Conservation (phyloP, 2,329 filamentous ascomycete species). For the Epichloe elymi region DNA sequence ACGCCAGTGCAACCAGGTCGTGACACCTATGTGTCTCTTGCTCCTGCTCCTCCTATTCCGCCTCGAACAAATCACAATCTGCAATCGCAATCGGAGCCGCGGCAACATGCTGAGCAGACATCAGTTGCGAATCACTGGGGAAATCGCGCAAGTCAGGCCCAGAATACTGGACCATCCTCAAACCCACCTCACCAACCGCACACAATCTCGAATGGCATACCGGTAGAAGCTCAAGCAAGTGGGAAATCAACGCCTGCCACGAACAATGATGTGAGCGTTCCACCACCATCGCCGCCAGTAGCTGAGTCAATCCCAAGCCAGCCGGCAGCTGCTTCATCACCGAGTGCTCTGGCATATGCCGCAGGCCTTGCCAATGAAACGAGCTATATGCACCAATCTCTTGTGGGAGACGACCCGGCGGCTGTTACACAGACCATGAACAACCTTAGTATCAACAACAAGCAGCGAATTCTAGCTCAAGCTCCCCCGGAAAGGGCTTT, state of each 20-base stretch:
- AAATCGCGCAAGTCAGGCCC: not conserved
- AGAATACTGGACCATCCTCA: not conserved
- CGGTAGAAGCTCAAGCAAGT: not conserved
- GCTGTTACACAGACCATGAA: constrained; percentile 1
- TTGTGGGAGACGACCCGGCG: not conserved
- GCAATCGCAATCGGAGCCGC: not conserved
- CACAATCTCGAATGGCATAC: not conserved
- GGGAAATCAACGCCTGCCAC: not conserved
- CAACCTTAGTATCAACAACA: not conserved
- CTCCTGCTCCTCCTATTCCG: not conserved
- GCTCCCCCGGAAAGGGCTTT: not conserved
- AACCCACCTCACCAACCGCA: not conserved
- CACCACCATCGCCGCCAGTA: not conserved
- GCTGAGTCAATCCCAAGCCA: not conserved
- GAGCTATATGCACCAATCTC: not conserved
- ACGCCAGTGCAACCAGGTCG: not conserved
- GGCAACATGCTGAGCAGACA: not conserved
- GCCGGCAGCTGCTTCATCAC: not conserved
- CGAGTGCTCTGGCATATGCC: not conserved
- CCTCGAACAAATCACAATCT: not conserved
- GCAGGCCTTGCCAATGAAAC: not conserved
- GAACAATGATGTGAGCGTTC: not conserved
- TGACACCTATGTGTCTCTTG: not conserved
- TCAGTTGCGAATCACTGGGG: not conserved
- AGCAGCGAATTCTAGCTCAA: not conserved